These are phyloP conservation scores for Boletus rubroflammeus DNA, from an alignment of 768 basidiomycete genomes.

Conservation along the genomic window DNA sequence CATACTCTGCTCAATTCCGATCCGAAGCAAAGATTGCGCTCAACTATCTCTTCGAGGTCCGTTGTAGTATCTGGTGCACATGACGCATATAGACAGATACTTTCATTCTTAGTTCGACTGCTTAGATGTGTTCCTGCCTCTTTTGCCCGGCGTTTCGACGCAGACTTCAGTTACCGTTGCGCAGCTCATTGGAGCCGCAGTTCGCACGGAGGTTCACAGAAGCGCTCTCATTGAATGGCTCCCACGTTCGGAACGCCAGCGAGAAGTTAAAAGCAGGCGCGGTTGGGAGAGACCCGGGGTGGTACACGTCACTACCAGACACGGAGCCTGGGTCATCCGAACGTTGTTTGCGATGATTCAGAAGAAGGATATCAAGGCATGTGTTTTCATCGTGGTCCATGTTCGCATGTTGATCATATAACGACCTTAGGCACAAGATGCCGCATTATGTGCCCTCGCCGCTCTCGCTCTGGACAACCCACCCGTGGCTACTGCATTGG, in stretches of 20 bases:
- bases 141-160: constrained; percentile 44
- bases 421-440: constrained; percentile 55
- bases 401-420: neutral
- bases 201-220: constrained; percentile 51
- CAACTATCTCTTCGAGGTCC: constrained; percentile 59
- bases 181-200: constrained; percentile 51
- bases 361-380: constrained; percentile 54
- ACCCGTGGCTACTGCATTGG: constrained; percentile 46
- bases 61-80: neutral
- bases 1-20: constrained; percentile 35
- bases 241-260: constrained; percentile 51
- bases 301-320: constrained; percentile 36
- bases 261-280: constrained; percentile 54
- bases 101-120: constrained; percentile 44
- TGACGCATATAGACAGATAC: neutral
- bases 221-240: constrained; percentile 56
- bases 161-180: constrained; percentile 50
- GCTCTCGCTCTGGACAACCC: constrained; percentile 63
- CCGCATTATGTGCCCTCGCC: constrained; percentile 59
- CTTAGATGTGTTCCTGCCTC: constrained; percentile 64
- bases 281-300: constrained; percentile 70
- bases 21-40: constrained; percentile 55
- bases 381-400: neutral
- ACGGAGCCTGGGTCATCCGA: constrained; percentile 60
- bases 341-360: constrained; percentile 47